Evolutionary conservation across 306 rosid species (phyloP).

Genomic region (Pyrus bretschneideri): DNA sequence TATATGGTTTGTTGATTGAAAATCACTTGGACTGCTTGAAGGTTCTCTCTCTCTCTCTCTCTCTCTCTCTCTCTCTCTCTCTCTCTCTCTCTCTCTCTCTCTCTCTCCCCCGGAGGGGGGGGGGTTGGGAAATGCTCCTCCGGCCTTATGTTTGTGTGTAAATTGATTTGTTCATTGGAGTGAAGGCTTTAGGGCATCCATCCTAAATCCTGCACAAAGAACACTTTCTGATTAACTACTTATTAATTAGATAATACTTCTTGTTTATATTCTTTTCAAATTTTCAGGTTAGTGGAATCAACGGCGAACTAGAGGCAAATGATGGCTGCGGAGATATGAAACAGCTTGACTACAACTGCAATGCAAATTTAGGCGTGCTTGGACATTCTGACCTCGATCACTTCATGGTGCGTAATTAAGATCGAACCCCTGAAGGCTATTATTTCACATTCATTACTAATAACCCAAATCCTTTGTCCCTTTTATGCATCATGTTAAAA

Average conservation of each 20-base stretch:
- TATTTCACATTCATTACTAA: background rate
- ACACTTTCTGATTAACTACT: no score
- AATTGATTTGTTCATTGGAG: background rate
- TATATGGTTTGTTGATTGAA: slow-evolving; percentile 49
- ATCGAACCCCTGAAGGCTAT: background rate
- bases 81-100: background rate
- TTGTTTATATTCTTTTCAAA: background rate
- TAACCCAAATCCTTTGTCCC: background rate
- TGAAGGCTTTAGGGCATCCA: no score
- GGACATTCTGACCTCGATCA: slow-evolving; percentile 67
- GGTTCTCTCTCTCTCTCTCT: slow-evolving; percentile 28
- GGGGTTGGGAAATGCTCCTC: background rate
- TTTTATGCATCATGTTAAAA: background rate
- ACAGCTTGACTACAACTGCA: slow-evolving; percentile 24
- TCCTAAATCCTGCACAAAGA: no score
- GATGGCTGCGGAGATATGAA: slow-evolving; percentile 33
- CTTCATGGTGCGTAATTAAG: slow-evolving; percentile 56
- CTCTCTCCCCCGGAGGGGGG: background rate
- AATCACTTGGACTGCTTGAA: slow-evolving; percentile 73
- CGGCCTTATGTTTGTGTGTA: background rate
- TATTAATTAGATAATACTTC: no score
- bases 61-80: background rate
- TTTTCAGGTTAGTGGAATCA: slow-evolving; percentile 22
- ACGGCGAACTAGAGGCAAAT: slow-evolving; percentile 3
- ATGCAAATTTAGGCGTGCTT: slow-evolving; percentile 12